Base-by-base conservation (phyloP, 176 grass and related monocot genomes). In the Oryza punctata region DNA sequence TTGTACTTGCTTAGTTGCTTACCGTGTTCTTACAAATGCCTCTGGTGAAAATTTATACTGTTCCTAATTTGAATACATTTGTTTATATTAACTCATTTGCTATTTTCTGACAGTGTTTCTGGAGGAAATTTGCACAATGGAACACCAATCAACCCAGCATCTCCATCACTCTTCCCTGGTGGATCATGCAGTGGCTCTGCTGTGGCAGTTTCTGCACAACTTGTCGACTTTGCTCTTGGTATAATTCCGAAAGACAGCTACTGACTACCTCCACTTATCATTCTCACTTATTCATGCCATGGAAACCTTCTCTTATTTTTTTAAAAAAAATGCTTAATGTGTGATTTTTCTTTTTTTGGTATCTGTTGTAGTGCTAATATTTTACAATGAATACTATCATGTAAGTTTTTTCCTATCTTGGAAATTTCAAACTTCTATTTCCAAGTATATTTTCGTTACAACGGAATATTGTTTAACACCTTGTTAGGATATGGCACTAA, bases 141-240 rank as follows among this genome's bases (percentile, higher is more conserved):
- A 61, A 84, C 83, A 44, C 91, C 91, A 85, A 76, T 87, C 67
- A 99, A 99, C 78, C 88, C 83, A 63, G 80, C 91, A 57, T 74
- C 91, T 68, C 85, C 79, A 35, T 85, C 89, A 69, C 77, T 92
- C 73, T 23, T 94, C 61, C 89, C 93, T 74, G 93, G 93, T 78
- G 96, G 96, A 76, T 99, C 96, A 83, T 99, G 91, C 73, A 99
- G 96, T 71, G 93, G 93, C 47, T 84, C 96, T 72, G 91, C 96
- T 77, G 93, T 92, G 25, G 89, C 93, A 63, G 93, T 99, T 92
- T 88, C 91, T 77, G 83, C 91, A 65, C 74, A 95, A 80, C 87
- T 96, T 84, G 89, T 90, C 32, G 91, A 99, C 69, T 92, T 99
- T 85, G 89, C 96, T 83, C 91, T 99, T 80, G 96, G 96, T 99